These are phyloP conservation scores for Xenosphaeropsis pyriputrescens DNA, from an alignment of 2,329 filamentous ascomycete species.

Conservation along the genomic window DNA sequence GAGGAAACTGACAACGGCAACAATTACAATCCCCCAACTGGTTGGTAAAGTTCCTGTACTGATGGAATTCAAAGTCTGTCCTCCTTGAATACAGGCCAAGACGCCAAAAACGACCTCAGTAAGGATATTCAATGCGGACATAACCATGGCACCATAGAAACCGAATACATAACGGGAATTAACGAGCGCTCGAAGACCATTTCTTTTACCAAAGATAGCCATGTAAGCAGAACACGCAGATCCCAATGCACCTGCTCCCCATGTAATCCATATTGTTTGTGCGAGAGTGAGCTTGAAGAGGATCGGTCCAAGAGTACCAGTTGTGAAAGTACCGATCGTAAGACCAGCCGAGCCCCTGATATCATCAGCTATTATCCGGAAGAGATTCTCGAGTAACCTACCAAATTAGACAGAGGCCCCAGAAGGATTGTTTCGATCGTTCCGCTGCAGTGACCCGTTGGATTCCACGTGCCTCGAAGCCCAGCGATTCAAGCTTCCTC, in stretches of 20 bases:
- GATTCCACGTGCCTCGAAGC: constrained; percentile 38
- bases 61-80: constrained; percentile 40
- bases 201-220: constrained; percentile 41
- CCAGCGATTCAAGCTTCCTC: constrained; percentile 7
- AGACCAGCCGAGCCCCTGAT: constrained; percentile 23
- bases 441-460: constrained; percentile 38
- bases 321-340: constrained; percentile 21
- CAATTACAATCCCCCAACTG: constrained; percentile 44
- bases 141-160: constrained; percentile 40
- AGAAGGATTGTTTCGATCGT: constrained; percentile 34
- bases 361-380: constrained; percentile 5
- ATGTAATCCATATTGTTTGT: constrained; percentile 36
- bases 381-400: constrained; percentile 9
- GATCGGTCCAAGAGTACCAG: constrained; percentile 45
- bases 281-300: constrained; percentile 37
- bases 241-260: constrained; percentile 46
- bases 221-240: constrained; percentile 39
- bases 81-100: constrained; percentile 45
- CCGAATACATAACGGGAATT: constrained; percentile 50
- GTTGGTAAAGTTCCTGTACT: constrained; percentile 31
- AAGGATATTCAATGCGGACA: constrained; percentile 46
- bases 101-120: constrained; percentile 49
- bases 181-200: constrained; percentile 51
- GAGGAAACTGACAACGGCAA: constrained; percentile 37
- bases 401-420: constrained; percentile 45